Evolutionary conservation across 116 monocot genomes (phyloP).

Genomic region (Dioscorea cayenensis): DNA sequence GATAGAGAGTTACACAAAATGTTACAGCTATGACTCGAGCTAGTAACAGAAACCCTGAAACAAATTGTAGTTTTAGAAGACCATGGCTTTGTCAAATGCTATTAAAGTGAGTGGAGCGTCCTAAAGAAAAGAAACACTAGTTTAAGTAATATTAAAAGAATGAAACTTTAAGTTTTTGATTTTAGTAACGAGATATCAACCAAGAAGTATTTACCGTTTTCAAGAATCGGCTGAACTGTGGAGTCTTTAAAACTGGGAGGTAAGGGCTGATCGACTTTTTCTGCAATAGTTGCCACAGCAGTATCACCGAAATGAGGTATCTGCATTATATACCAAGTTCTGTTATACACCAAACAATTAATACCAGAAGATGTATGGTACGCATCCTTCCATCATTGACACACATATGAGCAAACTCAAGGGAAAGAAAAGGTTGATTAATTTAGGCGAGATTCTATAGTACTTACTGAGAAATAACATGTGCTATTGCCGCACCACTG

Average conservation of each 20-base stretch:
- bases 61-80: not conserved
- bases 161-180: too few relatives aligned
- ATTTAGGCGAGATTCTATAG: not conserved
- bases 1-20: constrained; percentile 82
- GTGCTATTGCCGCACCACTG: constrained; percentile 61
- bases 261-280: constrained; percentile 52
- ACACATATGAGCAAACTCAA: not conserved
- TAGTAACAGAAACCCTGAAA: constrained; percentile 73
- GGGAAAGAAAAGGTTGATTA: not conserved
- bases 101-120: too few relatives aligned
- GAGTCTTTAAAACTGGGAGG: constrained; percentile 67
- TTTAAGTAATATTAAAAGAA: too few relatives aligned
- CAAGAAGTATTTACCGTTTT: constrained; percentile 52
- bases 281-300: constrained; percentile 54
- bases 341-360: not conserved
- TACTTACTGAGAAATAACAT: constrained; percentile 74
- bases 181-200: not conserved
- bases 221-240: constrained; percentile 74
- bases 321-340: constrained; percentile 25
- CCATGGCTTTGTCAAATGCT: not conserved
- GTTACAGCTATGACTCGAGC: constrained; percentile 83
- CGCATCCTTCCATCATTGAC: too few relatives aligned
- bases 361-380: not conserved
- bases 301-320: constrained; percentile 77
- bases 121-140: too few relatives aligned